Base-by-base conservation (phyloP, 192 early-diverging fungal genomes). In the Linderina pennispora region DNA sequence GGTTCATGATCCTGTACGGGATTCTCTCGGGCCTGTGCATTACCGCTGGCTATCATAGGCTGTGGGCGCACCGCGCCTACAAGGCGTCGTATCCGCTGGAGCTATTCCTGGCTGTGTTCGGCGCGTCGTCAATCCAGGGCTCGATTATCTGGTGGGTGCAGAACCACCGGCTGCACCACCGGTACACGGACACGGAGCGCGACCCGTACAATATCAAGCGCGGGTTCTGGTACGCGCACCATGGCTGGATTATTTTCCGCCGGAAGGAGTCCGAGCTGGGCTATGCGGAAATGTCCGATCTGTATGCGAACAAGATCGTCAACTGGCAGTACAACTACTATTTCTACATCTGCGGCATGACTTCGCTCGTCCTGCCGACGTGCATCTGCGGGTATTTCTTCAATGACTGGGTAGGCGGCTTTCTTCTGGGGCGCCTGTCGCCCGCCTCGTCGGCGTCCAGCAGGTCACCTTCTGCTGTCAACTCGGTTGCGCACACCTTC, bases 1-100 rank as follows among this genome's bases (percentile, higher is more conserved):
- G 58, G 13, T 74, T 65, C 28, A 22, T 65, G 62, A 22, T 62
- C n/a, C 33, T 65, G 9, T 69, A 69, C 39, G 91, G 91, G 53
- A 81, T 80, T 41, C 50, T 80, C 34, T 91, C 89, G 10, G 91
- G 88, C 0, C 62, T 93, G 23, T 92, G 94, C 26, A 87, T 91
- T 48, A 91, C 89, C n/a, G 89, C 86, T 31, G 89, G 88, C 32
- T 88, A 91, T 60, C 89, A 91, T 58, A 80, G 89, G 23, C 68
- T 82, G 36, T 91, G 84, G 85, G 75, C 83, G 21, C 89, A 91
- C 65, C 73, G 83, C 26, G 57, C 87, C 10, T 91, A 89, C 60
- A 75, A 50, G 36, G 87, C 83, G 23, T 75, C 77, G 13, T 53
- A 48, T 21, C 72, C 67, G 1, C 69, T 87, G 50, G 75, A 76